Conservation (phyloP, 2,329 filamentous ascomycete genomes). For the Fusarium falciforme region DNA sequence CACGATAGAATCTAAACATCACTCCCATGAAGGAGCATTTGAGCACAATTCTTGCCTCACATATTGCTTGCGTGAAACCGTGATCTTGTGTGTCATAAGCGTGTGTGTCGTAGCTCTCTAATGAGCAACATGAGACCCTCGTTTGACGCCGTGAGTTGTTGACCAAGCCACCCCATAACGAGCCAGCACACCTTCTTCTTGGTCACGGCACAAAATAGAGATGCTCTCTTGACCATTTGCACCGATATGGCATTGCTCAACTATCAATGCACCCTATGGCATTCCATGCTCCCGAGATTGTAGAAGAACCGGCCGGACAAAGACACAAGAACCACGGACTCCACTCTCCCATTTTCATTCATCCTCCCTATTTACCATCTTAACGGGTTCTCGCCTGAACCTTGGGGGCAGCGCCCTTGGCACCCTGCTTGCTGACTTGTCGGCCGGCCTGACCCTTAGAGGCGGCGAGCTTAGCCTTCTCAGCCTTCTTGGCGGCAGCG, state of each 20-base stretch:
- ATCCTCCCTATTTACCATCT: conserved; percentile 37
- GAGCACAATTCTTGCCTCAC: neutral
- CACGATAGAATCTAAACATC: conserved; percentile 32
- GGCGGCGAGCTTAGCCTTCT: conserved; percentile 95
- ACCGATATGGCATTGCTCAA: conserved; percentile 52
- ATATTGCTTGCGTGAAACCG: neutral
- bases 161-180: conserved; percentile 16
- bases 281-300: conserved; percentile 56
- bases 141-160: conserved; percentile 26
- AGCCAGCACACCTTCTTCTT: conserved; percentile 12
- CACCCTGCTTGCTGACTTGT: conserved; percentile 96
- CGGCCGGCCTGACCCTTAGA: conserved; percentile 82
- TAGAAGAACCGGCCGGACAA: conserved; percentile 56
- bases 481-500: conserved; percentile 95
- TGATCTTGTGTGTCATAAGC: conserved; percentile 11
- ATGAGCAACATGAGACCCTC: conserved; percentile 14
- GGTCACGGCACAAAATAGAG: conserved; percentile 32
- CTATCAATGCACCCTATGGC: conserved; percentile 58
- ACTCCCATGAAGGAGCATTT: conserved; percentile 18
- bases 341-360: conserved; percentile 47
- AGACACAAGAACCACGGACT: conserved; percentile 58
- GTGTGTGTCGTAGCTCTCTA: neutral
- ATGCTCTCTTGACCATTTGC: conserved; percentile 48
- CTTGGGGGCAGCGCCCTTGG: conserved; percentile 90
- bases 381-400: conserved; percentile 86